Evolutionary conservation across 1,139 yeast species (phyloP), one percentile per base, ranked within the genome.

Genomic region (Kazachstania sp.): DNA sequence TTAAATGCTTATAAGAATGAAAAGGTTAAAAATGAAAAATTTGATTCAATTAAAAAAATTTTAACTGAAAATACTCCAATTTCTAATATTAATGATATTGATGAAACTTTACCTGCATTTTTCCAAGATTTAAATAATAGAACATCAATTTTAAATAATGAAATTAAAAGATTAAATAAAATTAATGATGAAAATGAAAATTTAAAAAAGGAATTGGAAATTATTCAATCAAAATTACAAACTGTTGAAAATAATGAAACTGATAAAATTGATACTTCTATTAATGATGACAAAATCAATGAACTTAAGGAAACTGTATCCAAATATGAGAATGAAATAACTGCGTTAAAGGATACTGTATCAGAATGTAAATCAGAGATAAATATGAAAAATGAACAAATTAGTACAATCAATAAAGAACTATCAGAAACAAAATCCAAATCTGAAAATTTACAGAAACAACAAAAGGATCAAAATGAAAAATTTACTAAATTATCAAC

Each of bases 1-100:
- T 73, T 87, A 44, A 84, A 83, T 43, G 97, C 97, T 0, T 90
- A 85, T 68, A 85, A 87, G 61, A 70, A 75, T 1, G 97, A 88
- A 62, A 87, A 86, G 68, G 71, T 75, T 42, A 84, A 83, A 56
- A 70, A 76, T 1, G 83, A 78, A 44, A 71, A 83, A 46, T 75
- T 88, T n/a, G 69, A 63, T 8, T 61, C 72, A 1, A 84, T 90
- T 58, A 96, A 88, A 60, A 79, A 72, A 51, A 77, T 85, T 12
- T 68, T 92, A 51, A 75, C 77, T 46, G 97, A 92, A 55, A 68
- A 79, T 56, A 90, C 97, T 0, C 97, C 97, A 0, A 75, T 86
- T 44, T 74, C 85, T 1, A 76, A 82, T 36, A 78, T 90, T 29
- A 70, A 83, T 1, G 97, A 92, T 50, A 59, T 62, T 0, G 86